Percentiles rank a stretch among this genome's conserved stretches.
phyloP scores from a whole-genome alignment of 2,329 filamentous ascomycete species.

The Cryoendolithus antarcticus region DNA sequence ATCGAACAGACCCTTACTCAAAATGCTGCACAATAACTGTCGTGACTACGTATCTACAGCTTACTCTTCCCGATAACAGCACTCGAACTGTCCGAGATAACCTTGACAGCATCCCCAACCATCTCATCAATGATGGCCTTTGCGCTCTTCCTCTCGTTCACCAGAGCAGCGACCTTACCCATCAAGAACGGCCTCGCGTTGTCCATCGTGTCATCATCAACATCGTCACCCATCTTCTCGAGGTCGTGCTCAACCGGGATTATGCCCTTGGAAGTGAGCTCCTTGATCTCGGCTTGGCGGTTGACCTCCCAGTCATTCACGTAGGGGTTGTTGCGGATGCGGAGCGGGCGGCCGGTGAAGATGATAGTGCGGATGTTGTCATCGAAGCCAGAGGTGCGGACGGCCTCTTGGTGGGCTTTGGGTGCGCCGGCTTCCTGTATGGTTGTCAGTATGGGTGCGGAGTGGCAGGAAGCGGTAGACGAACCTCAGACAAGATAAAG shows the following conservation, averaged over 20 bases:
- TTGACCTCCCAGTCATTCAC: constrained; percentile 95
- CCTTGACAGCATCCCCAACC: constrained; percentile 55
- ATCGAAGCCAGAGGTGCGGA: constrained; percentile 80
- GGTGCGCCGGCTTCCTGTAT: constrained; percentile 72
- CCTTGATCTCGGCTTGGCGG: constrained; percentile 78
- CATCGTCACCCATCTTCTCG: constrained; percentile 57
- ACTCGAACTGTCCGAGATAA: constrained; percentile 17
- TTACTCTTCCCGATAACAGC: constrained; percentile 23
- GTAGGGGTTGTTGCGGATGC: constrained; percentile 86
- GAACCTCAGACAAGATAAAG: constrained; percentile 69
- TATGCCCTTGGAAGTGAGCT: constrained; percentile 75
- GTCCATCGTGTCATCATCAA: constrained; percentile 77
- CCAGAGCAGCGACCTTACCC: constrained; percentile 91
- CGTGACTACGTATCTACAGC: constrained; percentile 14
- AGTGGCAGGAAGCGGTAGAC: no score
- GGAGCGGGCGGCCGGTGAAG: constrained; percentile 91
- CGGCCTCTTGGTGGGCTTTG: constrained; percentile 87
- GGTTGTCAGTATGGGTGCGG: no score
- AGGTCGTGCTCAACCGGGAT: constrained; percentile 92
- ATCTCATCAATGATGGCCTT: constrained; percentile 93
- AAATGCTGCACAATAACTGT: background rate
- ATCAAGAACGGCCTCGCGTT: constrained; percentile 85
- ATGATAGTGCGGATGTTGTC: constrained; percentile 96
- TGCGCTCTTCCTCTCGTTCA: constrained; percentile 82
- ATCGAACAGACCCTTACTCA: background rate